phyloP scores from a whole-genome alignment of 345 rosid genomes.

The Populus tremula region DNA sequence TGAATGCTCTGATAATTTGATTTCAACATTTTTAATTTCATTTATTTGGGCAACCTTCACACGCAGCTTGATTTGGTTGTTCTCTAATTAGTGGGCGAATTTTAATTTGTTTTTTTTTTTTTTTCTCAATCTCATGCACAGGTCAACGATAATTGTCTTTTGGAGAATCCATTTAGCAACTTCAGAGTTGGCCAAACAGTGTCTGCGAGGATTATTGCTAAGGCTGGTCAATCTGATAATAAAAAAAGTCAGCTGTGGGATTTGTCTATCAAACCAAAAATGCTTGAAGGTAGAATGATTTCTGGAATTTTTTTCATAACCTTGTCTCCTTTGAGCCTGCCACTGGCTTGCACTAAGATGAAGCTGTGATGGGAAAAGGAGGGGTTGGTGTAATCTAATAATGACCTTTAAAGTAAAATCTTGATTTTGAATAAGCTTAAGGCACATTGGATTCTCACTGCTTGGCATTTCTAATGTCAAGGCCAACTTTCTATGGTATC shows the following conservation, averaged over 20 bases:
- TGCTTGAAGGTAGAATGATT: constrained; percentile 52
- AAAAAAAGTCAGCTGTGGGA: constrained; percentile 68
- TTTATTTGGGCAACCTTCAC: neutral
- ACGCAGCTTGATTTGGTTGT: neutral
- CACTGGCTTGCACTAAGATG: neutral
- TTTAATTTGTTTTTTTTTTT: constrained; percentile 9
- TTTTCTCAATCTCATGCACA: constrained; percentile 27
- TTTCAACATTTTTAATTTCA: constrained; percentile 17
- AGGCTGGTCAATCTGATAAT: constrained; percentile 44
- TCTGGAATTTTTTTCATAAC: constrained; percentile 6
- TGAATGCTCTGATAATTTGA: constrained; percentile 23
- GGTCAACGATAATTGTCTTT: constrained; percentile 49
- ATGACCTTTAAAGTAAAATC: too few relatives aligned
- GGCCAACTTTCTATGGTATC: too few relatives aligned
- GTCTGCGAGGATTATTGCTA: constrained; percentile 67
- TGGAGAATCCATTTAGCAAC: constrained; percentile 58
- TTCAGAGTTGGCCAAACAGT: constrained; percentile 87
- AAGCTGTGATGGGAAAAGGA: too few relatives aligned
- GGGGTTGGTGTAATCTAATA: too few relatives aligned
- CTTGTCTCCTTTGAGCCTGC: neutral
- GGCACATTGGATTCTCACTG: too few relatives aligned
- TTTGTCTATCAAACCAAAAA: constrained; percentile 67
- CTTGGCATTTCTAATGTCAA: too few relatives aligned
- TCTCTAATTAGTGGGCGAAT: neutral
- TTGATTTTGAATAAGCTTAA: too few relatives aligned